These are phyloP conservation scores for Malus asiatica DNA, from an alignment of 306 rosid species.

Conservation along the genomic window DNA sequence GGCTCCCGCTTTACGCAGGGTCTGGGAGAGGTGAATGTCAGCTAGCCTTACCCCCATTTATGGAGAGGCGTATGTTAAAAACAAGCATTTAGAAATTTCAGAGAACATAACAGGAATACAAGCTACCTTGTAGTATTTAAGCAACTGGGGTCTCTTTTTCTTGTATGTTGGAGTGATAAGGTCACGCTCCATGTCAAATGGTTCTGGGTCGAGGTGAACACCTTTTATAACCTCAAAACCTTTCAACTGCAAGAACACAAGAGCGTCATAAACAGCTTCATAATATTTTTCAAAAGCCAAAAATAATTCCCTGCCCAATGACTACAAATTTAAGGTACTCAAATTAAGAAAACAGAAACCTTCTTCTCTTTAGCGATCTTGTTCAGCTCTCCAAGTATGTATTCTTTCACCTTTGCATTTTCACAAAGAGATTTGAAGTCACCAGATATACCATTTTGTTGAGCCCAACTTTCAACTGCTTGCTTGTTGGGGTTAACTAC, in stretches of 20 bases:
- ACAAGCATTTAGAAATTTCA: background rate
- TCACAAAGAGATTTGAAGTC: slow-evolving; percentile 68
- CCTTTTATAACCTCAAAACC: slow-evolving; percentile 77
- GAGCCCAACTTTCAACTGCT: slow-evolving; percentile 74
- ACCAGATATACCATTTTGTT: slow-evolving; percentile 58
- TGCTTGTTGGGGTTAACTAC: slow-evolving; percentile 60
- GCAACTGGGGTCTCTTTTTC: slow-evolving; percentile 91
- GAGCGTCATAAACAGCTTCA: slow-evolving; percentile 14
- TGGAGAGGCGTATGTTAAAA: background rate
- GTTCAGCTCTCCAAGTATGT: slow-evolving; percentile 56
- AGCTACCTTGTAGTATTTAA: slow-evolving; percentile 75
- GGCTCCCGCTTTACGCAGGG: no score
- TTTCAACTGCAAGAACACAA: slow-evolving; percentile 58
- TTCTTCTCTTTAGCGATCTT: slow-evolving; percentile 74
- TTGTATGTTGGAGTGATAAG: slow-evolving; percentile 89
- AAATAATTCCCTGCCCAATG: background rate
- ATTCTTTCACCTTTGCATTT: slow-evolving; percentile 56
- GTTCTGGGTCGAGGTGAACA: slow-evolving; percentile 76
- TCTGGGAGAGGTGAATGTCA: no score
- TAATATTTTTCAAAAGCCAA: background rate
- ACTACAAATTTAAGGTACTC: background rate
- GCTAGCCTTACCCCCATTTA: no score
- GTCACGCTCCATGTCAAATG: slow-evolving; percentile 92
- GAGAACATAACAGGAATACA: background rate
- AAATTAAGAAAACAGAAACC: slow-evolving; percentile 33